Evolutionary conservation across 305 asterid species (phyloP).

Genomic region (Salvia sclarea): DNA sequence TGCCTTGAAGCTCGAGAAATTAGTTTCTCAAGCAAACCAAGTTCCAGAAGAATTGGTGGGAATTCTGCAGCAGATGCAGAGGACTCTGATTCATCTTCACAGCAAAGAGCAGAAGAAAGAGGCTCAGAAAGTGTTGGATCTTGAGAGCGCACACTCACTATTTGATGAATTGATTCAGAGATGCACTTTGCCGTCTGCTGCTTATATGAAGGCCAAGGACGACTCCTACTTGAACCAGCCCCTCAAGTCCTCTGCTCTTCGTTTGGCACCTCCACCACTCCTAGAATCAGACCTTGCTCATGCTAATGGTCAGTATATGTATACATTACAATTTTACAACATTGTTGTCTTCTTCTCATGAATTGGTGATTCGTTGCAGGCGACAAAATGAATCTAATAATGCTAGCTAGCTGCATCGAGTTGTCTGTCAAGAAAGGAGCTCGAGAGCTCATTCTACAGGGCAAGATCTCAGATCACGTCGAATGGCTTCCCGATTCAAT

Average conservation of each 20-base stretch:
- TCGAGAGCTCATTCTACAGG: slow-evolving; percentile 58
- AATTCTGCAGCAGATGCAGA: slow-evolving; percentile 71
- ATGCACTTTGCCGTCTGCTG: no score
- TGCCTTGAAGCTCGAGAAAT: slow-evolving; percentile 57
- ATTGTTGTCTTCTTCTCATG: no score
- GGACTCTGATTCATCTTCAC: slow-evolving; percentile 51
- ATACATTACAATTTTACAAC: no score
- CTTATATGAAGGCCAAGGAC: slow-evolving; percentile 54
- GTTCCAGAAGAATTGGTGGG: slow-evolving; percentile 70
- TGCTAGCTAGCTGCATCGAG: slow-evolving; percentile 79
- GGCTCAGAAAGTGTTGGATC: slow-evolving; percentile 68
- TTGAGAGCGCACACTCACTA: slow-evolving; percentile 58
- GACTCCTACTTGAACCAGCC: slow-evolving; percentile 64
- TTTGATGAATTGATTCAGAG: slow-evolving; percentile 86
- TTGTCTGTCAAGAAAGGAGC: slow-evolving; percentile 75
- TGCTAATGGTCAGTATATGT: no score
- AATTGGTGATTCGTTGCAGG: slow-evolving; percentile 39
- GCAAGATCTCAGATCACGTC: slow-evolving; percentile 69
- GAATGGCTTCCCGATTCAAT: slow-evolving; percentile 97
- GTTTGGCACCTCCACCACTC: no score
- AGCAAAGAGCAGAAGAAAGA: slow-evolving; percentile 73
- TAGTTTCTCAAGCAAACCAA: slow-evolving; percentile 51
- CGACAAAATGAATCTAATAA: slow-evolving; percentile 68
- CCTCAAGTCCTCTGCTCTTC: slow-evolving; percentile 36
- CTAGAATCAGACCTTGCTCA: slow-evolving; percentile 41